phyloP scores from a whole-genome alignment of 805 yeast species.

The Soucietia sequanensis region DNA sequence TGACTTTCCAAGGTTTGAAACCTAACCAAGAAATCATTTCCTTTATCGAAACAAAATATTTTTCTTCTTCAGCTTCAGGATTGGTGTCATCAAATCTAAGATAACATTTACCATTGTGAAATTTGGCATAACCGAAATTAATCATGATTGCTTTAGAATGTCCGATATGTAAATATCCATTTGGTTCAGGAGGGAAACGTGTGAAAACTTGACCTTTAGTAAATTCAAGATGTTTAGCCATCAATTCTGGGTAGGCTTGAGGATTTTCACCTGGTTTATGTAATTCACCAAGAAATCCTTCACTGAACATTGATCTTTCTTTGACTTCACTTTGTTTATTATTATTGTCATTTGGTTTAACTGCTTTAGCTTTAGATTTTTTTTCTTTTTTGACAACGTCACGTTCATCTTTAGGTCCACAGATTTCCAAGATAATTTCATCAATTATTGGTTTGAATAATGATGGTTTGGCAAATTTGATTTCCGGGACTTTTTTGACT shows the following conservation, averaged over 20 bases:
- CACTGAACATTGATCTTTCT: constrained; percentile 79
- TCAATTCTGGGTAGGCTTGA: constrained; percentile 82
- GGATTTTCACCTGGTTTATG: constrained; percentile 96
- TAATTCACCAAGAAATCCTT: constrained; percentile 92
- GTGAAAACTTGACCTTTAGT: constrained; percentile 86
- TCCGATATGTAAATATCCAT: constrained; percentile 96
- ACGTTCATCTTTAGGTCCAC: constrained; percentile 97
- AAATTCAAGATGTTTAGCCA: constrained; percentile 73
- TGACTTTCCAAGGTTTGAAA: constrained; percentile 87
- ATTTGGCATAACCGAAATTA: constrained; percentile 95
- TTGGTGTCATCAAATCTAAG: constrained; percentile 96
- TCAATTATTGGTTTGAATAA: constrained; percentile 87
- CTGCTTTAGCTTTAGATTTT: constrained; percentile 37
- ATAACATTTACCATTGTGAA: constrained; percentile 82
- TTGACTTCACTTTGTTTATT: constrained; percentile 9
- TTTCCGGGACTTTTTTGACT: constrained; percentile 65
- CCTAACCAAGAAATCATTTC: constrained; percentile 94
- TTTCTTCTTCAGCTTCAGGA: constrained; percentile 98
- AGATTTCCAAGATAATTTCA: constrained; percentile 59
- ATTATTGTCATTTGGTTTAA: constrained; percentile 5
- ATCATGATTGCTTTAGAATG: constrained; percentile 98
- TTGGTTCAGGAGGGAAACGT: constrained; percentile 98
- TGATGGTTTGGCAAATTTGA: constrained; percentile 92
- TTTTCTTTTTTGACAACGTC: constrained; percentile 80
- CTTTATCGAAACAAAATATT: constrained; percentile 78